phyloP scores from a whole-genome alignment of 129 eudicot genomes.

The Arctium lappa region DNA sequence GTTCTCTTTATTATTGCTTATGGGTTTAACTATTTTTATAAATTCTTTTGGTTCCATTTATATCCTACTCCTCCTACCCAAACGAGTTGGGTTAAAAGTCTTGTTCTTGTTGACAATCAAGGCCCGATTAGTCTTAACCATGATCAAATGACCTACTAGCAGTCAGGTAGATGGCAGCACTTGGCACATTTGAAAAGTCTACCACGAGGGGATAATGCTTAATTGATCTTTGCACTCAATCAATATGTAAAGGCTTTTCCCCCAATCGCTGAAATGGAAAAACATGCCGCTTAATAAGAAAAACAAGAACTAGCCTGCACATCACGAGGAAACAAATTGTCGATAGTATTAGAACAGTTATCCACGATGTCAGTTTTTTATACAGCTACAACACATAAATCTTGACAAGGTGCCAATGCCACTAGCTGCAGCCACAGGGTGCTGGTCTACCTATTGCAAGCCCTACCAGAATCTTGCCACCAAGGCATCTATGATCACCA shows the following conservation, averaged over 20 bases:
- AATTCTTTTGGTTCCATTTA: not conserved
- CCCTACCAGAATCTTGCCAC: slow-evolving; percentile 9
- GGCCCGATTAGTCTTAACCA: not conserved
- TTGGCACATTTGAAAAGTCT: not conserved
- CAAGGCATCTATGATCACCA: not conserved
- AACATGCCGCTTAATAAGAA: not conserved
- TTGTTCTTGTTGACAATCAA: not conserved
- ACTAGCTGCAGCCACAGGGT: not conserved
- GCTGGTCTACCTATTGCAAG: not conserved
- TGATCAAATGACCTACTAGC: not conserved
- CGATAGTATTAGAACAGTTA: not conserved
- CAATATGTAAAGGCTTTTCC: not conserved
- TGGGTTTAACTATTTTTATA: not conserved
- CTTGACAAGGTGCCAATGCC: not conserved
- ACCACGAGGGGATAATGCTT: not conserved
- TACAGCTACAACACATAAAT: not conserved
- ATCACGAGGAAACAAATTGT: not conserved
- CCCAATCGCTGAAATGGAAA: not conserved
- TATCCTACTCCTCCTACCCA: not conserved
- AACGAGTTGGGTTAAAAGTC: not conserved
- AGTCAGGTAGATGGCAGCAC: not conserved
- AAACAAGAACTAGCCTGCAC: slow-evolving; percentile 8
- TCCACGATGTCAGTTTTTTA: not conserved
- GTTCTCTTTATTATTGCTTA: not conserved
- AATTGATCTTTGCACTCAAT: too few species aligned